A percentile compares a stretch with the other conserved stretches of the same genome.
Conservation (phyloP, 441 rosid genomes). For the Rhodomyrtus psidioides region DNA sequence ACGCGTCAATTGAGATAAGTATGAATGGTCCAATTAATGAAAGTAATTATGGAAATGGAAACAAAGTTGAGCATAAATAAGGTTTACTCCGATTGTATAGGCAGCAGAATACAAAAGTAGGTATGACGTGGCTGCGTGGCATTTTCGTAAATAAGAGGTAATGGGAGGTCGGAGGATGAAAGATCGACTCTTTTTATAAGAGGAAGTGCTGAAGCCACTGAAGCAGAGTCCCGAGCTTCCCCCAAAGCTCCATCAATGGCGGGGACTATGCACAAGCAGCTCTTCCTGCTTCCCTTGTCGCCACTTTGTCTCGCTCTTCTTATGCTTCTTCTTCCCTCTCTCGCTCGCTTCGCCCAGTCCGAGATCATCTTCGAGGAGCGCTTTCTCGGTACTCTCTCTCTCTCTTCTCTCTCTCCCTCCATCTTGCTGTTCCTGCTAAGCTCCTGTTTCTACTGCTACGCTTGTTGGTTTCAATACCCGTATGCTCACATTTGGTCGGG, state of each 20-base stretch:
- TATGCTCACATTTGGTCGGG: background rate
- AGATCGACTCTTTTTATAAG: background rate
- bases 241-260: background rate
- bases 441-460: background rate
- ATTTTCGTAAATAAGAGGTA: background rate
- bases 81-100: background rate
- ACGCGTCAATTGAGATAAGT: fast-evolving
- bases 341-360: constrained; percentile 24
- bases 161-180: background rate
- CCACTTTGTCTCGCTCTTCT: background rate
- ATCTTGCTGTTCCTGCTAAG: background rate
- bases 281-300: background rate
- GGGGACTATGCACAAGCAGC: background rate
- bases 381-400: constrained; percentile 42
- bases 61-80: background rate
- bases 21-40: background rate
- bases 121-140: background rate
- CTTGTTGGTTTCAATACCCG: background rate
- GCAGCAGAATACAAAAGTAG: background rate
- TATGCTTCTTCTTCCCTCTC: constrained; percentile 17
- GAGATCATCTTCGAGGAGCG: constrained; percentile 67
- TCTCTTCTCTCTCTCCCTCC: background rate
- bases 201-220: background rate
- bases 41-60: background rate
- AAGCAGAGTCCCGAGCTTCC: background rate